Base-by-base conservation (phyloP, 2,329 filamentous ascomycete genomes). In the Plectosphaerella plurivora region DNA sequence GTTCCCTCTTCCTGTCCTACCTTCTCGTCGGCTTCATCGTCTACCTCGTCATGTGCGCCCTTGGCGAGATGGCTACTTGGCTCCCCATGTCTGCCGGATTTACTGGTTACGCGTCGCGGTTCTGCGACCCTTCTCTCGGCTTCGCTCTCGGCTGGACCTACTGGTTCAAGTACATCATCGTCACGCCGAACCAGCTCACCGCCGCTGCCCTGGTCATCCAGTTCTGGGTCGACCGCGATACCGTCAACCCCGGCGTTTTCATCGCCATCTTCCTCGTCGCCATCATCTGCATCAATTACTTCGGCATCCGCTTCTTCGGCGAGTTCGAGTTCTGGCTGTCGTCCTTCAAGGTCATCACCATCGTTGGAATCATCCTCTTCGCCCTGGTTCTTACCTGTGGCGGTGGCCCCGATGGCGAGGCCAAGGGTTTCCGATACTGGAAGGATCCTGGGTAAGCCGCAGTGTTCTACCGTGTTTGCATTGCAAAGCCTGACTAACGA, bases 31-130 rank as follows among this genome's bases (percentile, higher is more conserved):
- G 87, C 58, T 70, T 86, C 46, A 70, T 94, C 54, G 89, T 93
- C 59, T 94, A 85, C 68, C 73, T 91, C 42, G 89, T 94, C 60
- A 91, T 94, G 88, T 85, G 84, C 53, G 86, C 82, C 52, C 81
- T 94, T 4, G 89, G 89, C 57, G 89, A 93, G 69, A 94, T 94
- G 88, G 88, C 89, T 9, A 82, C 89, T 50, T 94, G 88, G 87
- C 69, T 94, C 35, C 89, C 89, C 49, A 77, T 91, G 61, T 81
- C 83, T 51, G 83, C 87, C 65, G 89, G 89, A 60, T 95, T 94
- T 69, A 88, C 88, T 55, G 88, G 88, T 62, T 94, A 92, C 64
- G 88, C 89, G 22, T 80, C 84, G 55, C 81, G 89, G 47, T 94
- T 91, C 73, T 87, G 84, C 62, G 88, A 94, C 61, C 88, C 88